Base-by-base conservation (phyloP, 225 moss, liverwort and hornwort genomes). In the Thuidium tamariscinum region DNA sequence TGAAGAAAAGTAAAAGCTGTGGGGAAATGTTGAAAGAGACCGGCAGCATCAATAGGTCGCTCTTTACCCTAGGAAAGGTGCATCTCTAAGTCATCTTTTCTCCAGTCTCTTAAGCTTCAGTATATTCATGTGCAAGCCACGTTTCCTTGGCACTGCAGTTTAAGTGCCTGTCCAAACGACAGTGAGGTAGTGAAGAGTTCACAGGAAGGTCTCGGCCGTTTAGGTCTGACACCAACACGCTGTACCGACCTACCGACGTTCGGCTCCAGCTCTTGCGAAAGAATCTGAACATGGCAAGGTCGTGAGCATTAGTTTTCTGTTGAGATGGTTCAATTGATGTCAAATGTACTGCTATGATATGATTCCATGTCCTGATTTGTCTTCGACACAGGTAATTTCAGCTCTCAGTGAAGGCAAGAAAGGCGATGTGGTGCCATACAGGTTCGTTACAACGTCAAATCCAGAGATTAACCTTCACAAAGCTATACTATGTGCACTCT, bases 51-150 rank as follows among this genome's bases (percentile, higher is more conserved):
- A 98, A 98, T 83, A 91, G 97, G 90, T 98, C 98, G 10, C 95
- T 99, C 69, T 99, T 97, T 86, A 97, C 98, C n/a, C 94, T 97
- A 78, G 98, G 98, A 88, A 99, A 99, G 92, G 97, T 96, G 90
- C 71, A 73, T 62, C n/a, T 80, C 83, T 9, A 3, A 65, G 30
- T 56, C 27, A 37, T 63, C 82, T 52, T 60, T 83, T 54, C 52
- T 77, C 7, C 27, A 30, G 22, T 51, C 59, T 74, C 55, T 70
- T 48, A 7, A 80, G 62, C 41, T 57, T 48, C 17, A 62, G 46
- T 23, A 46, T 36, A 44, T 75, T 76, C 57, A 67, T 57, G 60
- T 46, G n/a, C 11, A 55, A 75, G 55, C 65, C 27, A 51, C 41
- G 60, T 41, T n/a, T 83, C 30, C 76, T 57, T 76, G 11, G 67